A percentile compares a stretch with the other conserved stretches of the same genome.
These are phyloP conservation scores for Flaveria robusta DNA, from an alignment of 129 eudicot species.

Conservation along the genomic window DNA sequence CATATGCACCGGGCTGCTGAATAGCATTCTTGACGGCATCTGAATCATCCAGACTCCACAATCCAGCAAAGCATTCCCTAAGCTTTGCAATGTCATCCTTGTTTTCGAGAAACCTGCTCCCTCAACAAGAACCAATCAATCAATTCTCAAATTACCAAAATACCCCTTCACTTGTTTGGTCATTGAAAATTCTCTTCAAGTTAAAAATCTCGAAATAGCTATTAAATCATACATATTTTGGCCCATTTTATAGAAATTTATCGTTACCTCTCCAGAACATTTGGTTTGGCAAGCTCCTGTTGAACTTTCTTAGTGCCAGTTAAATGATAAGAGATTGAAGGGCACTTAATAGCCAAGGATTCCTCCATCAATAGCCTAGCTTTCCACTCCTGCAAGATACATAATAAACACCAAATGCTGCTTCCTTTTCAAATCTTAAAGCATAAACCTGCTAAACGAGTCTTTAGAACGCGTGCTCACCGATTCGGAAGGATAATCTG, in stretches of 20 bases:
- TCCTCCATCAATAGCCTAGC: slow-evolving; percentile 86
- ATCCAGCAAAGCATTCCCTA: slow-evolving; percentile 88
- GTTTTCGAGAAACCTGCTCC: slow-evolving; percentile 80
- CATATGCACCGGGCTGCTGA: slow-evolving; percentile 68
- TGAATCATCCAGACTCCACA: slow-evolving; percentile 88
- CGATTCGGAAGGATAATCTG: slow-evolving; percentile 86
- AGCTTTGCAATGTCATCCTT: slow-evolving; percentile 75
- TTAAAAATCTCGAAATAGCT: too few species aligned
- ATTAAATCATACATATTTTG: too few species aligned
- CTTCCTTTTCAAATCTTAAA: background rate
- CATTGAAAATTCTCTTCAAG: too few species aligned
- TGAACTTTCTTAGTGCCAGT: slow-evolving; percentile 95
- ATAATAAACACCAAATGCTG: slow-evolving; percentile 1
- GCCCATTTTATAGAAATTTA: background rate
- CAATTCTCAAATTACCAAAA: background rate
- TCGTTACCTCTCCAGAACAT: slow-evolving; percentile 76
- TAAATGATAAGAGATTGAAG: slow-evolving; percentile 87
- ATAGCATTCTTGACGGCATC: slow-evolving; percentile 70
- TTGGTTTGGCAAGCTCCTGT: slow-evolving; percentile 96
- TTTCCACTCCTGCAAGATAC: slow-evolving; percentile 75
- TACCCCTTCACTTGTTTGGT: background rate
- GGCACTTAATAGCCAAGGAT: slow-evolving; percentile 89
- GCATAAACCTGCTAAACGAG: background rate
- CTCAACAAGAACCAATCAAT: slow-evolving; percentile 13
- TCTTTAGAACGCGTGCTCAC: slow-evolving; percentile 42